Evolutionary conservation across 2,329 filamentous ascomycete genomes (phyloP).

Genomic region (Aspergillus costaricaensis): DNA sequence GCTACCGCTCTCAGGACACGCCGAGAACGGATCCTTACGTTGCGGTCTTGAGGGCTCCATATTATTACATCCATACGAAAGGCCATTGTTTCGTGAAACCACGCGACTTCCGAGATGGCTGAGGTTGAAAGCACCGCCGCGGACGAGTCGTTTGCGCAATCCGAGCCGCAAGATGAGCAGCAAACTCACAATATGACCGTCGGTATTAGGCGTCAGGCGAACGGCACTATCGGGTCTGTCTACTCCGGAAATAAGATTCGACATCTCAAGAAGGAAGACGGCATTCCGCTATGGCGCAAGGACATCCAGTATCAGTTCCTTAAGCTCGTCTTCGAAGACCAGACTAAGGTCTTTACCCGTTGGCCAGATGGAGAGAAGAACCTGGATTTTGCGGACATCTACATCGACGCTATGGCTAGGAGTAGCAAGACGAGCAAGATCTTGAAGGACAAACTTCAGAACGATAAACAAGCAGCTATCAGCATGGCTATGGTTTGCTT

Average conservation of each 20-base stretch:
- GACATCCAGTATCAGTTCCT: conserved; percentile 69
- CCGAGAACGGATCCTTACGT: not conserved
- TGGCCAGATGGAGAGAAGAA: conserved; percentile 79
- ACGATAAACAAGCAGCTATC: conserved; percentile 86
- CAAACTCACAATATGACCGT: conserved; percentile 44
- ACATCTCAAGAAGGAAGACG: conserved; percentile 68
- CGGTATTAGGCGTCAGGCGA: conserved; percentile 62
- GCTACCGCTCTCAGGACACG: not conserved
- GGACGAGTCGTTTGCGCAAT: conserved; percentile 40
- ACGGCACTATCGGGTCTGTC: conserved; percentile 66
- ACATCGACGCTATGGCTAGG: conserved; percentile 97
- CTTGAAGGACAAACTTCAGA: conserved; percentile 91
- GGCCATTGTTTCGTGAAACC: not conserved
- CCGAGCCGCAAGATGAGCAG: conserved; percentile 41
- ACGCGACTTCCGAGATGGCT: conserved; percentile 30
- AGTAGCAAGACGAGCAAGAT: conserved; percentile 99
- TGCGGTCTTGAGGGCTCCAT: not conserved
- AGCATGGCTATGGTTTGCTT: conserved; percentile 99
- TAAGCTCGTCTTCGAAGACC: conserved; percentile 63
- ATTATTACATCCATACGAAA: not conserved
- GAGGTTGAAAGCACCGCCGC: conserved; percentile 36
- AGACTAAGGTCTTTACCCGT: conserved; percentile 77
- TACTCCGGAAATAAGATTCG: conserved; percentile 69
- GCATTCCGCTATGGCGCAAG: conserved; percentile 66
- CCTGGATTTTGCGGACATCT: conserved; percentile 84